Evolutionary conservation across 495 filamentous ascomycete species (phyloP).

Genomic region (Halenospora varia): DNA sequence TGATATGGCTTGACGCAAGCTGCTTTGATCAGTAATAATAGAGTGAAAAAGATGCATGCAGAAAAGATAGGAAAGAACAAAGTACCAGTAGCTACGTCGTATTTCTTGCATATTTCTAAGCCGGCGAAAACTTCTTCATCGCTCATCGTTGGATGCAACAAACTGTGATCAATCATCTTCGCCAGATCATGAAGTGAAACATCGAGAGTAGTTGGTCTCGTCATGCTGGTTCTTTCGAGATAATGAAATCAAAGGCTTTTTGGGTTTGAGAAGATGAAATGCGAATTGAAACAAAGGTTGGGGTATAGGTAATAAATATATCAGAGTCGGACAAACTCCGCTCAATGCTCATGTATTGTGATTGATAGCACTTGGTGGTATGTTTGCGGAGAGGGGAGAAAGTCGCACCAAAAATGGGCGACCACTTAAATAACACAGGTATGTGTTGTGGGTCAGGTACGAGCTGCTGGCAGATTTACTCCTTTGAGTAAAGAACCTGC

Average conservation of each 20-base stretch:
- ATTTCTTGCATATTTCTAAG: neutral
- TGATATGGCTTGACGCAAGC: slow-evolving; percentile 52
- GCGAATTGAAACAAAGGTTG: too few species aligned
- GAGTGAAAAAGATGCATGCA: neutral
- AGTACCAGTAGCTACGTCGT: neutral
- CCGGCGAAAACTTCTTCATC: neutral
- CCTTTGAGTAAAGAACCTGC: too few species aligned
- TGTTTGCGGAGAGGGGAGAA: too few species aligned
- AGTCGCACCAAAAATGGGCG: too few species aligned
- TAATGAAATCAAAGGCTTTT: neutral
- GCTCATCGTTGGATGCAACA: neutral
- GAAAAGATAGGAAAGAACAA: neutral
- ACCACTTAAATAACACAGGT: too few species aligned
- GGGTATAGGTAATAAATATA: too few species aligned
- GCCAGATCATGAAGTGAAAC: neutral
- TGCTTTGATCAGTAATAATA: neutral
- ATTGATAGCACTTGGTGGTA: too few species aligned
- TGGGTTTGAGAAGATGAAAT: too few species aligned
- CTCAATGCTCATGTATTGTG: too few species aligned
- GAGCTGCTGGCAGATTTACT: too few species aligned
- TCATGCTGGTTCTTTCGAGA: neutral
- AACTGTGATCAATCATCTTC: neutral
- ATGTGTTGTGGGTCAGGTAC: too few species aligned
- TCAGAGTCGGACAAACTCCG: too few species aligned
- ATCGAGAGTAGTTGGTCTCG: neutral